A percentile compares a stretch with the other conserved stretches of the same genome.
Evolutionary conservation across 441 rosid genomes (phyloP).

Genomic region (Arabidopsis lyrata): DNA sequence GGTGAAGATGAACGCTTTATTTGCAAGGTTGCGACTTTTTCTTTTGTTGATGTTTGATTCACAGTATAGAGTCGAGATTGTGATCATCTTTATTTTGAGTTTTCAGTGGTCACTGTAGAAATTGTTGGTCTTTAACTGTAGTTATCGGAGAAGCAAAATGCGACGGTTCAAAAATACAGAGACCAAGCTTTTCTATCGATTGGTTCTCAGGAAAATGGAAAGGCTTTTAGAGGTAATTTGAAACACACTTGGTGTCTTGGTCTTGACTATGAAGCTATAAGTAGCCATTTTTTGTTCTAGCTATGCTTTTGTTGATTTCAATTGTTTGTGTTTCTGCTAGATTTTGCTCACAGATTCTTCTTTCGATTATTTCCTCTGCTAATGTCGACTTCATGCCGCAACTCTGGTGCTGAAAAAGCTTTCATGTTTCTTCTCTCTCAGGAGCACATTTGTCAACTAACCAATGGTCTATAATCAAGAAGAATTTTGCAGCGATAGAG

Average conservation of each 20-base stretch:
- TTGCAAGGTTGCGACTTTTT: slow-evolving; percentile 57
- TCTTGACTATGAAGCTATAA: slow-evolving; percentile 16
- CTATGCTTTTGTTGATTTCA: background rate
- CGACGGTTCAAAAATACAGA: slow-evolving; percentile 52
- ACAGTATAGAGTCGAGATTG: background rate
- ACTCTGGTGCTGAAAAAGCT: slow-evolving; percentile 11
- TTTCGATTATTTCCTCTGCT: background rate
- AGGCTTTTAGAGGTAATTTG: slow-evolving; percentile 56
- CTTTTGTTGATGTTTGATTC: slow-evolving; percentile 3
- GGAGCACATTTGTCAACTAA: slow-evolving; percentile 64
- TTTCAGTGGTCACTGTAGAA: background rate
- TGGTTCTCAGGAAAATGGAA: slow-evolving; percentile 56
- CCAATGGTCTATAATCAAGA: slow-evolving; percentile 65
- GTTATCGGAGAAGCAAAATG: slow-evolving; percentile 67
- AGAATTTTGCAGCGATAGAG: slow-evolving; percentile 61
- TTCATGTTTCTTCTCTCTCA: slow-evolving; percentile 41
- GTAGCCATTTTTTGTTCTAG: background rate
- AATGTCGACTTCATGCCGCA: background rate
- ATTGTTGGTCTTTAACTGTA: slow-evolving; percentile 38
- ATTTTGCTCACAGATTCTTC: background rate
- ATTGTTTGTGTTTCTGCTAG: background rate
- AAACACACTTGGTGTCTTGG: background rate
- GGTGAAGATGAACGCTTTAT: slow-evolving; percentile 54
- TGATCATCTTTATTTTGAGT: background rate
- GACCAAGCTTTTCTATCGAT: slow-evolving; percentile 62